phyloP scores from a whole-genome alignment of 2,329 filamentous ascomycete genomes.

The Dryadomyces sulphureus region DNA sequence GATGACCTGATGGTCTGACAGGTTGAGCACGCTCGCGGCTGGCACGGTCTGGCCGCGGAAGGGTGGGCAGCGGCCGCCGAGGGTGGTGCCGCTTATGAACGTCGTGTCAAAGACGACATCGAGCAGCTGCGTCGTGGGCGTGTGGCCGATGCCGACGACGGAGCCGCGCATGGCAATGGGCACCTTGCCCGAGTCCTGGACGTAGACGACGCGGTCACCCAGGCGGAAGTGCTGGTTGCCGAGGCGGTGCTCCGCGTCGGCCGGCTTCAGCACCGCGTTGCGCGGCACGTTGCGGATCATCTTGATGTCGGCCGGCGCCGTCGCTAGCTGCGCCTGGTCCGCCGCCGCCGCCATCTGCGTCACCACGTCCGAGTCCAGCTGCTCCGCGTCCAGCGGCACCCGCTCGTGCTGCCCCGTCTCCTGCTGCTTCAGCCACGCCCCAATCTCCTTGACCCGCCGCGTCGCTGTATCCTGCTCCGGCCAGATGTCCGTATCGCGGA shows the following conservation, averaged over 20 bases:
- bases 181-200: constrained; percentile 83
- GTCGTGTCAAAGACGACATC: constrained; percentile 88
- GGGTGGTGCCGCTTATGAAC: constrained; percentile 93
- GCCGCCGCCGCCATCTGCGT: constrained; percentile 64
- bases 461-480: constrained; percentile 55
- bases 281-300: constrained; percentile 71
- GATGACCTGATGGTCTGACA: constrained; percentile 68
- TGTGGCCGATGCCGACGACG: constrained; percentile 86
- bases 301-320: constrained; percentile 43
- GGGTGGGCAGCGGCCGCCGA: constrained; percentile 77
- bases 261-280: constrained; percentile 78
- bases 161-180: constrained; percentile 86
- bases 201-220: constrained; percentile 86
- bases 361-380: constrained; percentile 84
- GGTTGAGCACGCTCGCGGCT: constrained; percentile 75
- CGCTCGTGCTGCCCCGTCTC: constrained; percentile 86
- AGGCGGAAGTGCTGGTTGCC: constrained; percentile 70
- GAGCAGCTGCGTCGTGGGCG: constrained; percentile 64
- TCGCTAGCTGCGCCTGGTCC: constrained; percentile 38
- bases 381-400: constrained; percentile 91
- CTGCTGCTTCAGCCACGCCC: constrained; percentile 79
- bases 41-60: constrained; percentile 92
- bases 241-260: constrained; percentile 86
- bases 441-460: constrained; percentile 81
- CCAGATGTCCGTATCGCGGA: constrained; percentile 77